Evolutionary conservation across 2,329 filamentous ascomycete genomes (phyloP), one percentile per base, ranked within the genome.

Genomic region (Aureobasidium sp.): DNA sequence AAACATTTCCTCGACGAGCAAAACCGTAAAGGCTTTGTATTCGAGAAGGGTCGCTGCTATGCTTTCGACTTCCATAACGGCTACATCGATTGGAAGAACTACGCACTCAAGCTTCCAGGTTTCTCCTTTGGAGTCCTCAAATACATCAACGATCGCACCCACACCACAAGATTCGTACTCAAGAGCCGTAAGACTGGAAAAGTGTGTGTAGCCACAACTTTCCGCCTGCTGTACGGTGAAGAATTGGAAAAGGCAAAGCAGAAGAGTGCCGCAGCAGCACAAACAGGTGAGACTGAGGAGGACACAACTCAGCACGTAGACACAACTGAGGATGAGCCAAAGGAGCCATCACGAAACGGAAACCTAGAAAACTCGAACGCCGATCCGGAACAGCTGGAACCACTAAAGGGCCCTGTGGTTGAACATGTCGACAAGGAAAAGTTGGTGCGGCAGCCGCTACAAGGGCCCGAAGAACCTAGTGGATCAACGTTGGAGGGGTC

Each of bases 21-120:
- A 24, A 71, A 76, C 34, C 68, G 76, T 12, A 68, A 74, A 34
- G 53, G 64, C 0, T 76, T 79, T 52, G 70, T 71, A 0, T 79
- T 80, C 52, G 76, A 79, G 63, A 73, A 75, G 61, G 78, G 74
- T 0, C 63, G 78, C 24, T 60, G 75, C 60, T 80, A 80, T 61
- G 72, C 77, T 43, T 76, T 69, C 0, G 78, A 80, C 61, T 79
- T 80, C 63, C 79, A 76, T 70, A 80, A 80, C 59, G 76, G 76
- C 26, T 78, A 79, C 66, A 66, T 80, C 5, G 78, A 80, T 64
- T 80, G 79, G 67, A 73, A 75, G 0, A 77, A 78, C 48, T 79
- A 78, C 63, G 69, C 73, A 3, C 64, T 80, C 3, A 74, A 76
- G 60, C 64, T 80, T 17, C 78, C 78, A 0, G 78, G 78, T 0